These are phyloP conservation scores for Neurospora sp. DNA, from an alignment of 495 filamentous ascomycete genomes.

Conservation along the genomic window DNA sequence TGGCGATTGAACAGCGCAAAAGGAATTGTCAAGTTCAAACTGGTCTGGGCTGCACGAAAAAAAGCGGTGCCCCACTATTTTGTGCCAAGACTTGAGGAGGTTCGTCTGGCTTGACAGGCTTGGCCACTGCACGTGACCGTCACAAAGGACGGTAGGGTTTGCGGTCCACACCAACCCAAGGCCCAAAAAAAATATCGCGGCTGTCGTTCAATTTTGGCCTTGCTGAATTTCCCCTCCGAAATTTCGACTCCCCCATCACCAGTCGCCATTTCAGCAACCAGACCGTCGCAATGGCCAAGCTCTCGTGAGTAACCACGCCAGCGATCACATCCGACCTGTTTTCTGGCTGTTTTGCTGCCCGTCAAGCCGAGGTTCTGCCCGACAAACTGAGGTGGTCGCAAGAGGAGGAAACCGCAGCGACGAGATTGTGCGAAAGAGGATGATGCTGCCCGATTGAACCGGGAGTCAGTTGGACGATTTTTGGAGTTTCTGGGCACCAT, in stretches of 20 bases:
- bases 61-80: background rate
- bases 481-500: background rate
- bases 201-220: conserved; percentile 18
- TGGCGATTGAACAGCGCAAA: background rate
- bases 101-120: background rate
- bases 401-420: conserved; percentile 3
- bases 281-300: conserved; percentile 40
- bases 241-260: conserved; percentile 24
- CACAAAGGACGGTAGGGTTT: conserved; percentile 26
- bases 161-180: conserved; percentile 23
- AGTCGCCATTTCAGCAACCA: conserved; percentile 25
- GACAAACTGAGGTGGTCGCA: background rate
- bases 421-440: background rate
- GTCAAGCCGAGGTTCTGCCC: background rate
- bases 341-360: background rate
- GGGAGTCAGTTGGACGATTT: background rate
- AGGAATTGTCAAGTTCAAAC: background rate
- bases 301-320: conserved; percentile 31
- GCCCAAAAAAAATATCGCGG: conserved; percentile 23
- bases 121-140: conserved; percentile 16
- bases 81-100: background rate
- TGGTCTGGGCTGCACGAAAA: background rate
- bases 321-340: background rate
- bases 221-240: conserved; percentile 20
- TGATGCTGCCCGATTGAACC: background rate